Base-by-base conservation (phyloP, 1,139 yeast species). In the Kluyveromyces marxianus region DNA sequence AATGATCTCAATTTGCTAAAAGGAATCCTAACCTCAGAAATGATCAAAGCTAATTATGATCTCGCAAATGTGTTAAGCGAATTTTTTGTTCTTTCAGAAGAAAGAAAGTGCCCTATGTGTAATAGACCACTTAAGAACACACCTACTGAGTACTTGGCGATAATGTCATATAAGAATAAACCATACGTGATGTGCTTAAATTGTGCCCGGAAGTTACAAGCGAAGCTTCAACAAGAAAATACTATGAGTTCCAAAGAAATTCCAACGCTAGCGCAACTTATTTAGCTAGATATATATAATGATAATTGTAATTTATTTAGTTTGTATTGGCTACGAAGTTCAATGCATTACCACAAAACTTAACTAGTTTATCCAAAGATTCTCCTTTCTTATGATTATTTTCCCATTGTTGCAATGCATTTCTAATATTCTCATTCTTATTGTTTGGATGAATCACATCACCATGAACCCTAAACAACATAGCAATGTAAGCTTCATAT, bases 261-360 rank as follows among this genome's bases (percentile, higher is more conserved):
- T 28, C 38, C 39, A 25, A 10, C n/a, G 24, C 28, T 39, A 35
- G 31, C 37, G 27, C 39, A 41, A 28, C 35, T 37, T 25, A 7
- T 26, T 25, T 31, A 30, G 24, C n/a, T n/a, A n/a, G n/a, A n/a
- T n/a, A n/a, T n/a, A 31, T 35, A 10, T 36, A 8, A 36, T 10
- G 4, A 32, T 31, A 37, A 7, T 4, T 36, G n/a, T 36, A 25
- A 25, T 25, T 24, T 25, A 7, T 25, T 26, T 36, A 36, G n/a
- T 5, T 52, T 26, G 52, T 44, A 26, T 55, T 54, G 25, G 64
- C 50, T 4, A 89, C 70, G 57, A 86, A 83, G 54, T 72, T 76
- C 37, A 87, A 69, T 7, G 90, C 90, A 50, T 96, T 94, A 1
- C 94, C 74, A 63, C 96, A 87, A 66, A 83, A 89, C 60, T 89